Base-by-base conservation (phyloP, 352 stramenopile species). In the Phytophthora podocarpi region DNA sequence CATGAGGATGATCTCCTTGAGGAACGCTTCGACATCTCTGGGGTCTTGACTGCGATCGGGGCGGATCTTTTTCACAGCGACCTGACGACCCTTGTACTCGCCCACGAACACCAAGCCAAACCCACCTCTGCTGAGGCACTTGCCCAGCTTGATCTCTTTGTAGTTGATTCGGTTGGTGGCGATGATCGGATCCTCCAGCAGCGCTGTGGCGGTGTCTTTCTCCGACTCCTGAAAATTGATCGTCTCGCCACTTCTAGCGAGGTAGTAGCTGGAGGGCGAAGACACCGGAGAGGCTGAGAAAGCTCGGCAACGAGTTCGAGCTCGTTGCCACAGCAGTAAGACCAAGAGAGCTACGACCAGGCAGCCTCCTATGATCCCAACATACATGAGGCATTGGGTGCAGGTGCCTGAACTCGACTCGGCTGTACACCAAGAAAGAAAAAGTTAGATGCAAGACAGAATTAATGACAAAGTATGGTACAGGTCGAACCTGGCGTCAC, bases 131-230 rank as follows among this genome's bases (percentile, higher is more conserved):
- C 62, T 75, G 45, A 75, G 54, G 27, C 67, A 75, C 28, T 69
- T 72, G 21, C 62, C 62, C 28, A 75, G 27, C 40, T 40, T 50
- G 10, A 75, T 5, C 6, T 72, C 52, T 15, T 62, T 72, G 26
- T 72, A 72, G 15, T 75, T 34, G 45, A 75, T 75, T n/a, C 67
- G 62, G 46, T 82, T 72, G 9, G 70, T 76, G 34, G 81, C 53
- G 8, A 75, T 48, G 5, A 69, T 56, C 1, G 62, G 67, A n/a
- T 75, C 67, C 63, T 56, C 70, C 6, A 82, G 45, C 21, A 85
- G 51, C 3, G 26, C 42, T 10, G 69, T 52, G 23, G 57, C 64
- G 18, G 64, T 56, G 30, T 65, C 56, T 32, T 51, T 59, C 4
- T 74, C 40, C 1, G 60, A 67, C 3, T 59, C 57, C 27, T 74